phyloP scores from a whole-genome alignment of 2,329 filamentous ascomycete species.

The Kalmusia sp. region DNA sequence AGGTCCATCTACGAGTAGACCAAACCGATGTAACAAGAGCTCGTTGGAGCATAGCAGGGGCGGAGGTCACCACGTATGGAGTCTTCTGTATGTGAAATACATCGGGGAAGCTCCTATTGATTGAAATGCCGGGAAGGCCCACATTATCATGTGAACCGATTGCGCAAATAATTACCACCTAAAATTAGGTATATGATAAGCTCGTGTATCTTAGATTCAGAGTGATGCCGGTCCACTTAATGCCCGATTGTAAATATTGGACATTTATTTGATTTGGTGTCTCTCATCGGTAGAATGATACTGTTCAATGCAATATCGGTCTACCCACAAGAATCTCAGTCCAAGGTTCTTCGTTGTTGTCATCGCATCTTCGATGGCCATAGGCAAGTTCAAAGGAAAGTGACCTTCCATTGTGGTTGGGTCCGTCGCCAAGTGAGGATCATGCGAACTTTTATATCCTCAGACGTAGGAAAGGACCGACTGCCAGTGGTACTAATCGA shows the following conservation, averaged over 20 bases:
- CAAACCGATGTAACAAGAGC: neutral
- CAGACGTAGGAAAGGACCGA: neutral
- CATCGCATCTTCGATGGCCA: conserved; percentile 29
- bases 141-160: neutral
- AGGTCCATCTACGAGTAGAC: conserved; percentile 12
- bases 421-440: neutral
- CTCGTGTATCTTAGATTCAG: conserved; percentile 11
- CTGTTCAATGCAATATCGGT: conserved; percentile 39
- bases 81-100: neutral
- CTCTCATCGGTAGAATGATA: conserved; percentile 11
- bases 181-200: conserved; percentile 11
- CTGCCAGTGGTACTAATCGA: neutral
- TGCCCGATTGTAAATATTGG: conserved; percentile 28
- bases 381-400: neutral
- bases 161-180: conserved; percentile 12
- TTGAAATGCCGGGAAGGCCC: conserved; percentile 18
- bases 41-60: neutral
- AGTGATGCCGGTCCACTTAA: conserved; percentile 28
- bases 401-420: neutral
- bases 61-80: neutral
- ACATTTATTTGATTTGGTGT: conserved; percentile 29
- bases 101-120: neutral
- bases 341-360: conserved; percentile 22
- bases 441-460: neutral
- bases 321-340: conserved; percentile 36